These are phyloP conservation scores for Quercus engelmannii DNA, from an alignment of 306 rosid genomes.

Conservation along the genomic window DNA sequence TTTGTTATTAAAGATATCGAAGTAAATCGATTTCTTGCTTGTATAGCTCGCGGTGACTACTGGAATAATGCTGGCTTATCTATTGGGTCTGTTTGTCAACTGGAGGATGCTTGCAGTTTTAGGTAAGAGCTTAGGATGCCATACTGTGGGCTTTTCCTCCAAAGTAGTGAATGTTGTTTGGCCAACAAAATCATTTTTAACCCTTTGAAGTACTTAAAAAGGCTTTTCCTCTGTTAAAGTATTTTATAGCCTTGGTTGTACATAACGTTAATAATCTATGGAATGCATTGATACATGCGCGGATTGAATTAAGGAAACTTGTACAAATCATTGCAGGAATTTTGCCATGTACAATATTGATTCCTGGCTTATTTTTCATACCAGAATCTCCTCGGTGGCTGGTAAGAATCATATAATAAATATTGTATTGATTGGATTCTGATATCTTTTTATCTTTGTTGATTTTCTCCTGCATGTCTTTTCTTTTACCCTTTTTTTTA, in stretches of 20 bases:
- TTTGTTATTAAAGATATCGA: not conserved
- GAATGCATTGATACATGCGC: not conserved
- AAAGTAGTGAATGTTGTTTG: not conserved
- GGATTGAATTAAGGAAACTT: not conserved
- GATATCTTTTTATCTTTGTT: conserved; percentile 7
- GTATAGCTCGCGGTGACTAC: conserved; percentile 71
- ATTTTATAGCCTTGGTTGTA: not conserved
- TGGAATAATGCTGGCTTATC: conserved; percentile 73
- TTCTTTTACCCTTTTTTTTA: conserved; percentile 3
- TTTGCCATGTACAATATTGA: conserved; percentile 75
- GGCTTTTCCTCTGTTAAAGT: too few relatives aligned
- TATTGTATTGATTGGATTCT: conserved; percentile 6
- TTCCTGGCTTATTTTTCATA: conserved; percentile 78
- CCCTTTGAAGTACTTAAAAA: not conserved
- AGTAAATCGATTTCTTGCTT: not conserved
- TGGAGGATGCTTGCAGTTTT: conserved; percentile 85
- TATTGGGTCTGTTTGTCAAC: conserved; percentile 69
- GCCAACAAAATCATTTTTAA: conserved; percentile 1
- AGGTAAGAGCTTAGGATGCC: conserved; percentile 42
- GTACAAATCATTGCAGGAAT: conserved; percentile 46
- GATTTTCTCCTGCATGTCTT: not conserved
- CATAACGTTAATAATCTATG: not conserved
- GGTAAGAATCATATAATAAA: conserved; percentile 47
- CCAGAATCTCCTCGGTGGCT: conserved; percentile 95
- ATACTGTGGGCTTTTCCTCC: conserved; percentile 14